phyloP scores from a whole-genome alignment of 306 rosid genomes.

The Vicia villosa region DNA sequence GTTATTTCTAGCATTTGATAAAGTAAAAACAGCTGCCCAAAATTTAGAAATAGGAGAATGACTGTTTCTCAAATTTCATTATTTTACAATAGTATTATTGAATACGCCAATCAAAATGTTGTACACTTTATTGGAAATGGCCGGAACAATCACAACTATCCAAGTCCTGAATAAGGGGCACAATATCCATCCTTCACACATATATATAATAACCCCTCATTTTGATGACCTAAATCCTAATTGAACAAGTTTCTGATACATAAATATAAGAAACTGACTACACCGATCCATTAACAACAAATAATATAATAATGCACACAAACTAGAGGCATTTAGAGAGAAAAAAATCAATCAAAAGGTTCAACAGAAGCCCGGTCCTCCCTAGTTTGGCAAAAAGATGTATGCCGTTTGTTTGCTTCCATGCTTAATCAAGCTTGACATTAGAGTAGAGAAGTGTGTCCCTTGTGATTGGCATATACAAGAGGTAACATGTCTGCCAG shows the following conservation, averaged over 20 bases:
- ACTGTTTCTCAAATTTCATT: conserved; percentile 25
- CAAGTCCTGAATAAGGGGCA: conserved; percentile 22
- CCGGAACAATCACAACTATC: conserved; percentile 33
- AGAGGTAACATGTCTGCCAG: conserved; percentile 65
- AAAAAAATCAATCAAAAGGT: conserved; percentile 39
- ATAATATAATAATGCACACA: conserved; percentile 38
- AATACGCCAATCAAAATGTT: conserved; percentile 29
- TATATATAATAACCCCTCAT: conserved; percentile 22
- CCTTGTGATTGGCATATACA: conserved; percentile 77
- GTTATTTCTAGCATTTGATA: background rate
- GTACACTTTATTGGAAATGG: conserved; percentile 38
- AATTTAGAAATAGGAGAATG: background rate
- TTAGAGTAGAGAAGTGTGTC: conserved; percentile 90
- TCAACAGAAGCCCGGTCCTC: conserved; percentile 39
- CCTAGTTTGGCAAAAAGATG: conserved; percentile 32
- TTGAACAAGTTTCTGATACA: conserved; percentile 37
- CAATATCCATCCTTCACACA: conserved; percentile 41
- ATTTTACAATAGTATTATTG: conserved; percentile 27
- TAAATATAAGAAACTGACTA: conserved; percentile 42
- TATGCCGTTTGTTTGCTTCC: conserved; percentile 21
- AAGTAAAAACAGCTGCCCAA: background rate
- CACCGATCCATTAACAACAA: conserved; percentile 43
- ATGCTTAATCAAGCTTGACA: conserved; percentile 78
- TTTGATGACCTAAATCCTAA: conserved; percentile 32
- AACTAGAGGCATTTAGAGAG: conserved; percentile 42